A percentile compares a stretch with the other conserved stretches of the same genome.
These are phyloP conservation scores for Ascocoryne sarcoides DNA, from an alignment of 2,329 filamentous ascomycete species.

Conservation along the genomic window DNA sequence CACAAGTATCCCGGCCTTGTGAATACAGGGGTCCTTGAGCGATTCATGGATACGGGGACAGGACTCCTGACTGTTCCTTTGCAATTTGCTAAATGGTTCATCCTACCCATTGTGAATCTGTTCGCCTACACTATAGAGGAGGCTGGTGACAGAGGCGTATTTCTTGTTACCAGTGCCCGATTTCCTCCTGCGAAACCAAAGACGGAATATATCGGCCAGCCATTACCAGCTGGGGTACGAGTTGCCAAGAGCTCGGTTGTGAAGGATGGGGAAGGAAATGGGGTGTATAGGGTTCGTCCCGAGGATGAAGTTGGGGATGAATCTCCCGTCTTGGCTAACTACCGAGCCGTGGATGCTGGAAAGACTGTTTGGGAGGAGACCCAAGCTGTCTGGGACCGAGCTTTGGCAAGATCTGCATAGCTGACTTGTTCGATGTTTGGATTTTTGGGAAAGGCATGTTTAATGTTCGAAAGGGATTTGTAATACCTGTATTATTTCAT, in stretches of 20 bases:
- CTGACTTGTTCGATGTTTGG: too few species aligned
- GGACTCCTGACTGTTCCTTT: conserved; percentile 19
- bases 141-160: conserved; percentile 33
- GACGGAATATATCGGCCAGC: conserved; percentile 14
- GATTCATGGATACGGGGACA: conserved; percentile 17
- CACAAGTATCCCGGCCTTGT: conserved; percentile 24
- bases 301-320: conserved; percentile 27
- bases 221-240: conserved; percentile 12
- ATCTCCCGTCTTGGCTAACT: conserved; percentile 21
- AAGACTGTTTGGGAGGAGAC: conserved; percentile 32
- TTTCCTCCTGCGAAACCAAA: conserved; percentile 21
- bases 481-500: too few species aligned
- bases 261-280: conserved; percentile 30
- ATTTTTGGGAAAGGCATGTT: too few species aligned
- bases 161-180: conserved; percentile 30
- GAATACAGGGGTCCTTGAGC: conserved; percentile 28
- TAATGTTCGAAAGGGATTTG: too few species aligned
- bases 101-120: conserved; percentile 26
- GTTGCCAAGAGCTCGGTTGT: conserved; percentile 24
- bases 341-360: conserved; percentile 25
- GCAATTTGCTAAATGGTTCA: conserved; percentile 11
- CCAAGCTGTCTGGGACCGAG: conserved; percentile 29
- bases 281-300: conserved; percentile 32
- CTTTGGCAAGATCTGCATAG: conserved; percentile 12
- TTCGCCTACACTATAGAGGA: conserved; percentile 24